Evolutionary conservation across 306 rosid species (phyloP).

Genomic region (Heteromeles arbutifolia): DNA sequence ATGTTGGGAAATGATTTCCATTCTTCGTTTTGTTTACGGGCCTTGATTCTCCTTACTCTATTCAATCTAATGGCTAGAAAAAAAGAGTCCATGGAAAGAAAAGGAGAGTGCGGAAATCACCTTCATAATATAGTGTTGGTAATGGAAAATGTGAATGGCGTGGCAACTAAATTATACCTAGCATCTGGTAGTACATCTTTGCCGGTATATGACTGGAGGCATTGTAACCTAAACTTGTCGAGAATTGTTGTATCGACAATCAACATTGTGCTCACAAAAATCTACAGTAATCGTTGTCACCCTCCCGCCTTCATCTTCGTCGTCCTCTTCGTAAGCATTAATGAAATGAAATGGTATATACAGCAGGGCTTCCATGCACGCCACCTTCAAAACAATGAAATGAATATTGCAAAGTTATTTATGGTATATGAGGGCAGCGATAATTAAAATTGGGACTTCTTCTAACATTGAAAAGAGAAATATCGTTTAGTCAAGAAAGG

Average conservation of each 20-base stretch:
- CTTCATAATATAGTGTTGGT: too few species aligned
- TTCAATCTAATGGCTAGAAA: too few species aligned
- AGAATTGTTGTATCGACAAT: constrained; percentile 46
- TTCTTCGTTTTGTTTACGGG: too few species aligned
- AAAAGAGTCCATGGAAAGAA: too few species aligned
- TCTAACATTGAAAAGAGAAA: too few species aligned
- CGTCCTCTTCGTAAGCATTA: constrained; percentile 76
- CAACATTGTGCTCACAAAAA: constrained; percentile 66
- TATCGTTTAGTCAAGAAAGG: too few species aligned
- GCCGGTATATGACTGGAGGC: constrained; percentile 46
- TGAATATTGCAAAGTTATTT: not conserved
- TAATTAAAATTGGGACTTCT: not conserved
- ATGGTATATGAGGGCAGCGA: too few species aligned
- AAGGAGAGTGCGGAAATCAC: too few species aligned
- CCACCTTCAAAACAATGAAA: constrained; percentile 40
- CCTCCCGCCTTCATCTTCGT: constrained; percentile 73
- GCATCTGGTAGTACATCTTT: constrained; percentile 78
- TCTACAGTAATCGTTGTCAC: constrained; percentile 57
- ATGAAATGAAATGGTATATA: constrained; percentile 78
- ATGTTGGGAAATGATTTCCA: not conserved
- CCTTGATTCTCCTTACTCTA: too few species aligned
- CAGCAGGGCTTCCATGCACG: constrained; percentile 80
- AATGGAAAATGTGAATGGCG: too few species aligned
- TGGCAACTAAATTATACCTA: constrained; percentile 28
- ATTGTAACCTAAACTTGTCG: constrained; percentile 60